Base-by-base conservation (phyloP, 2,329 filamentous ascomycete species). In the Aspergillus alliaceus region DNA sequence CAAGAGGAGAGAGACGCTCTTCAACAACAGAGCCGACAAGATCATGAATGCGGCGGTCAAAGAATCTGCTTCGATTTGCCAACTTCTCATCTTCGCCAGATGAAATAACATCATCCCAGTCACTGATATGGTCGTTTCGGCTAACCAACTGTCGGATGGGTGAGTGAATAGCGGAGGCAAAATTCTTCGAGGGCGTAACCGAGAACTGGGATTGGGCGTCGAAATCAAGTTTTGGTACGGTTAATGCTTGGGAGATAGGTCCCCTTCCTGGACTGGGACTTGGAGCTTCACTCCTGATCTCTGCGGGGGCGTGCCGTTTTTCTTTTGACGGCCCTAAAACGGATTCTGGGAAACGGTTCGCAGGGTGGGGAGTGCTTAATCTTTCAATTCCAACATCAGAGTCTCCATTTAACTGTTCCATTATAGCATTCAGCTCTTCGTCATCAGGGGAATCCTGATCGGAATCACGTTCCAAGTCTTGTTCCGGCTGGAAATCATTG, bases 31-130 rank as follows among this genome's bases (percentile, higher is more conserved):
- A 85, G 52, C 90, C 90, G 62, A 99, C 90, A 62, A 98, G 77
- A 51, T 91, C 86, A 70, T 96, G 92, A 61, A 99, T 90, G 69
- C 90, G 92, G 47, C 86, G 88, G 69, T 98, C 92, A 68, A 98
- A 97, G 82, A 96, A 98, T 47, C 86, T 84, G 61, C 90, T 90
- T 48, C 92, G 86, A 53, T 87, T 86, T 62, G 90, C 86, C 55
- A 98, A 80, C 74, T 96, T 96, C 51, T 86, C 85, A 57, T 96
- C 91, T 67, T 96, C 90, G 32, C 89, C 87, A 18, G 91, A 90
- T 9, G 89, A 89, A 60, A 97, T 87, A 47, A 89, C 86, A 69
- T 89, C 89, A 68, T 96, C 92, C 95, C 95, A 99, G 72, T 98
- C 93, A 70, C 93, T 97, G 58, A 87, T 84, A 24, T 88, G 86